Evolutionary conservation across 345 rosid genomes (phyloP).

Genomic region (Isatis tinctoria): DNA sequence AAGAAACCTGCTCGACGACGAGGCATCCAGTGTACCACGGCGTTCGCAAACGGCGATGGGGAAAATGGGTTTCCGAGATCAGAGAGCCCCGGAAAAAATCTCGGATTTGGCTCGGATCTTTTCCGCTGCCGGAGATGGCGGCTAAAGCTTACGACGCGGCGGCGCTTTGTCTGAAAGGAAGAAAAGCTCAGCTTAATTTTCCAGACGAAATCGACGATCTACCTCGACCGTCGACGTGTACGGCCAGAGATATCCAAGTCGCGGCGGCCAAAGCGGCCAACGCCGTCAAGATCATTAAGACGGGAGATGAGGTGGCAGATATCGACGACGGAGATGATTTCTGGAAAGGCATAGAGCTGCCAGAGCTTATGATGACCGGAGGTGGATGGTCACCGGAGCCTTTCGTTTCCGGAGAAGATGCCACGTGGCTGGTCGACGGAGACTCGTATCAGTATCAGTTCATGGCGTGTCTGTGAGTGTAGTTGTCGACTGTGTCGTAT

Average conservation of each 20-base stretch:
- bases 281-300: slow-evolving; percentile 27
- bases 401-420: slow-evolving; percentile 44
- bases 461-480: slow-evolving; percentile 48
- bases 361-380: slow-evolving; percentile 45
- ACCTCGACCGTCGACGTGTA: slow-evolving; percentile 53
- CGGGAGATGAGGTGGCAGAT: slow-evolving; percentile 15
- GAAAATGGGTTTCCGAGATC: slow-evolving; percentile 91
- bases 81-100: slow-evolving; percentile 84
- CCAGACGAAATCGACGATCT: slow-evolving; percentile 62
- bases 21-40: slow-evolving; percentile 69
- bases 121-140: slow-evolving; percentile 82
- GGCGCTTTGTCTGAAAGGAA: slow-evolving; percentile 64
- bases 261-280: slow-evolving; percentile 75
- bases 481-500: slow-evolving; percentile 23
- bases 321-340: slow-evolving; percentile 46
- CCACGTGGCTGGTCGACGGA: slow-evolving; percentile 53
- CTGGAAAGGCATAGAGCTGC: slow-evolving; percentile 76
- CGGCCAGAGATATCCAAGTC: slow-evolving; percentile 69
- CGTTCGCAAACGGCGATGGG: slow-evolving; percentile 80
- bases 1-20: slow-evolving; percentile 31
- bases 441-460: slow-evolving; percentile 33
- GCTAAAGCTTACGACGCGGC: slow-evolving; percentile 88
- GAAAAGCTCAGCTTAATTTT: slow-evolving; percentile 77
- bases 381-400: slow-evolving; percentile 34
- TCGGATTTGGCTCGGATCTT: slow-evolving; percentile 86